Percentiles rank a stretch among this genome's conserved stretches.
These are phyloP conservation scores for Cocos nucifera DNA, from an alignment of 176 grass and related monocot genomes.

Conservation along the genomic window DNA sequence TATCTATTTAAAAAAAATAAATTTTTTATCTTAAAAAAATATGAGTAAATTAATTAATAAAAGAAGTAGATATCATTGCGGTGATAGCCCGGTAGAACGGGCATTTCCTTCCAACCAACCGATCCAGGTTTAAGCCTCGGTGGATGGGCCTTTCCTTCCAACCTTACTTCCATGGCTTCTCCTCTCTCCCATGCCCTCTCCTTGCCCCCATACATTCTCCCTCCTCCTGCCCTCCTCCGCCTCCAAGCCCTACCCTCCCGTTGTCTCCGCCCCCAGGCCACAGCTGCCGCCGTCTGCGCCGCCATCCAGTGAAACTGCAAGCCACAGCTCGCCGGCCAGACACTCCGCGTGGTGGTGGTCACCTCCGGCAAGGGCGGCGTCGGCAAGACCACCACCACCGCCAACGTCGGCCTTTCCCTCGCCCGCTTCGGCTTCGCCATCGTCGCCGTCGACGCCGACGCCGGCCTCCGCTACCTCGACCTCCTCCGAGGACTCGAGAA, in stretches of 20 bases:
- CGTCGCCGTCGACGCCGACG: slow-evolving; percentile 82
- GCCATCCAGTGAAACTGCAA: slow-evolving; percentile 20
- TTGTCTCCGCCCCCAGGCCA: neutral
- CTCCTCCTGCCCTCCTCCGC: neutral
- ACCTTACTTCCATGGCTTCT: slow-evolving; percentile 1
- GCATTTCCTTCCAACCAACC: no score
- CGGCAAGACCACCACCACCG: slow-evolving; percentile 88
- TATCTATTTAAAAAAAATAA: no score
- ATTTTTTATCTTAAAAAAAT: no score
- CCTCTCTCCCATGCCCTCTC: neutral
- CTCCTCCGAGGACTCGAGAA: slow-evolving; percentile 90
- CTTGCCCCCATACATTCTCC: neutral
- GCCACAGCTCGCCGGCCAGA: slow-evolving; percentile 63
- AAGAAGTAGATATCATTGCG: no score
- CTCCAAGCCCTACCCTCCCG: neutral
- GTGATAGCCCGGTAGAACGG: no score
- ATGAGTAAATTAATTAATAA: no score
- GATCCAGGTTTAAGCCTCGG: no score
- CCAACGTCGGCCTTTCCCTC: slow-evolving; percentile 84
- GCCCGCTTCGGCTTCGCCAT: slow-evolving; percentile 63
- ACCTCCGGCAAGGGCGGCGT: slow-evolving; percentile 95
- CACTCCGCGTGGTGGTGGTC: slow-evolving; percentile 73
- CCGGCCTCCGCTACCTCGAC: slow-evolving; percentile 79
- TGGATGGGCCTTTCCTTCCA: no score
- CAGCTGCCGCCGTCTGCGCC: neutral